phyloP scores from a whole-genome alignment of 768 basidiomycete genomes.

The Suillus weaverae region DNA sequence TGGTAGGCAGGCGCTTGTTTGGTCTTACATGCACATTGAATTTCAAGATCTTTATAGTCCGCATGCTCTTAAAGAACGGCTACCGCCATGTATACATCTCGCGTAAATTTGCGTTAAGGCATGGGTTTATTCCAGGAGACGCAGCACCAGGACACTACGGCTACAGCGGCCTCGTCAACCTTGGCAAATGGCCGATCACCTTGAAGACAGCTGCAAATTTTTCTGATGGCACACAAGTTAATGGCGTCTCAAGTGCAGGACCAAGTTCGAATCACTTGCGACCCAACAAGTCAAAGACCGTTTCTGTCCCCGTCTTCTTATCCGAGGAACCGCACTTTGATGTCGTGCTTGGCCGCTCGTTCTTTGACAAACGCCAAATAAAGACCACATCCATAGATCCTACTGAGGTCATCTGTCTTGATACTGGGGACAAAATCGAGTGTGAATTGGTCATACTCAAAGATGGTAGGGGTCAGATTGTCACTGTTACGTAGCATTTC shows the following conservation, averaged over 20 bases:
- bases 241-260: background rate
- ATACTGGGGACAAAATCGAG: slow-evolving; percentile 88
- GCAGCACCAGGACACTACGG: slow-evolving; percentile 90
- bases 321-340: slow-evolving; percentile 97
- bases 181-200: slow-evolving; percentile 88
- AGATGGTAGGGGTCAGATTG: slow-evolving; percentile 87
- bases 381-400: slow-evolving; percentile 80
- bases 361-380: slow-evolving; percentile 81
- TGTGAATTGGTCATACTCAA: slow-evolving; percentile 91
- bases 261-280: background rate
- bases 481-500: slow-evolving; percentile 70
- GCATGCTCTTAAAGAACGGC: slow-evolving; percentile 91
- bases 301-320: slow-evolving; percentile 70
- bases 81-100: slow-evolving; percentile 96
- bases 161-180: slow-evolving; percentile 85
- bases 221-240: slow-evolving; percentile 1
- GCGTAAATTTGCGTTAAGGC: slow-evolving; percentile 83
- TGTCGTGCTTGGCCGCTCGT: slow-evolving; percentile 86
- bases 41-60: slow-evolving; percentile 46
- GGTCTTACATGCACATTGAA: background rate
- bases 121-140: slow-evolving; percentile 86
- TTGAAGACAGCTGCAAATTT: slow-evolving; percentile 36
- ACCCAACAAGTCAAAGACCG: slow-evolving; percentile 37
- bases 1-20: slow-evolving; percentile 46
- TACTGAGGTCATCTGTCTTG: slow-evolving; percentile 88